These are phyloP conservation scores for Metschnikowia rubicola DNA, from an alignment of 805 yeast genomes.

Conservation along the genomic window DNA sequence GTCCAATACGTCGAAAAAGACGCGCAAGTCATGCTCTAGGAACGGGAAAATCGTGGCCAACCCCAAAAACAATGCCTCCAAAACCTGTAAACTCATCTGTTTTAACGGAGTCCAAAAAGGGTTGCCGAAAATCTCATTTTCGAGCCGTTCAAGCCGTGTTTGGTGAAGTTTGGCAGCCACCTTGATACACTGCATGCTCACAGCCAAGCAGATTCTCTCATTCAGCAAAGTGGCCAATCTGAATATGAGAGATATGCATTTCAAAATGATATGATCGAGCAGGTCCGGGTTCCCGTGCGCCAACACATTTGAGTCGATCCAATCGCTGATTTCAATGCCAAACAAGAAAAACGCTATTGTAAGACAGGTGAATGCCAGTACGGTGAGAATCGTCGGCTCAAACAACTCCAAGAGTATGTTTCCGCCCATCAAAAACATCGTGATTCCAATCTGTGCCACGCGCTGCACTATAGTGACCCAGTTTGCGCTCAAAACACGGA, in stretches of 20 bases:
- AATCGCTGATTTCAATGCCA: constrained; percentile 12
- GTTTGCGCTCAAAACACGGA: neutral
- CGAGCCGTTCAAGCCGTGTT: constrained; percentile 6
- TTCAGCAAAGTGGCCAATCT: constrained; percentile 2
- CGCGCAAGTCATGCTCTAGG: neutral
- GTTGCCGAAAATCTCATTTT: neutral
- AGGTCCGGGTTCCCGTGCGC: constrained; percentile 4
- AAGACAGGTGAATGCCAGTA: constrained; percentile 1
- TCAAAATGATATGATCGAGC: constrained; percentile 6
- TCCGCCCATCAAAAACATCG: constrained; percentile 7
- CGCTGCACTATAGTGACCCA: constrained; percentile 3
- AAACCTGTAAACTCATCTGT: neutral
- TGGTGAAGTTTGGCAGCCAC: constrained; percentile 4
- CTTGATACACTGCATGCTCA: neutral
- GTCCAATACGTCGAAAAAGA: neutral
- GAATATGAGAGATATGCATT: constrained; percentile 4
- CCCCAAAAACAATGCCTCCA: neutral
- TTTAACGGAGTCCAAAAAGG: neutral
- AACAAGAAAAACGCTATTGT: constrained; percentile 8
- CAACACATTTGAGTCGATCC: constrained; percentile 14
- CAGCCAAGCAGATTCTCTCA: neutral
- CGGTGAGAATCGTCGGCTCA: constrained; percentile 4
- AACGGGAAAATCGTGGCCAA: constrained; percentile 2
- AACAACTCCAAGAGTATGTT: constrained; percentile 2
- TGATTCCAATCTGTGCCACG: constrained; percentile 5